Evolutionary conservation across 176 grass and related monocot species (phyloP).

Genomic region (Pharus latifolius): DNA sequence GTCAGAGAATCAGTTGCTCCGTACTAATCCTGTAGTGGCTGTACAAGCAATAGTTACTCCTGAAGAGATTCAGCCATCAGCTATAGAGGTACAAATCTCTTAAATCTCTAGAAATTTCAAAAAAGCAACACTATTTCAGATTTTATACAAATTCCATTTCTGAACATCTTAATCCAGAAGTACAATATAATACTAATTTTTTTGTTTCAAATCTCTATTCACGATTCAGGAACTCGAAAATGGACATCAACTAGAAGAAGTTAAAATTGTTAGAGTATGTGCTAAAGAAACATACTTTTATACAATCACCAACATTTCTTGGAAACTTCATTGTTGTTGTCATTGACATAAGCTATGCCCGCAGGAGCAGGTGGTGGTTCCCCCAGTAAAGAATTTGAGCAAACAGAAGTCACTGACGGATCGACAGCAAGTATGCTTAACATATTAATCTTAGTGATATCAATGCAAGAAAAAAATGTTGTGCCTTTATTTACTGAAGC

Average conservation of each 20-base stretch:
- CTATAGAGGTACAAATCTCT: slow-evolving; percentile 35
- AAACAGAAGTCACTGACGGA: slow-evolving; percentile 82
- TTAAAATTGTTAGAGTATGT: slow-evolving; percentile 26
- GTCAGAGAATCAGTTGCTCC: slow-evolving; percentile 53
- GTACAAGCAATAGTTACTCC: slow-evolving; percentile 21
- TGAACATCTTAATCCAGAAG: too few species aligned
- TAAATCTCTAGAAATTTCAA: background rate
- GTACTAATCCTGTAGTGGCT: slow-evolving; percentile 28
- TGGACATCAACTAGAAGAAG: slow-evolving; percentile 27
- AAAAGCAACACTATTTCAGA: background rate
- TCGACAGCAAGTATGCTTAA: slow-evolving; percentile 57
- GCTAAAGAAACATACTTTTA: slow-evolving; percentile 17
- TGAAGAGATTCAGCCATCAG: slow-evolving; percentile 34
- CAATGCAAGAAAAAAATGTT: background rate
- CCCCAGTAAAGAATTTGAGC: slow-evolving; percentile 49
- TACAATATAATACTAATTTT: slow-evolving; percentile 11
- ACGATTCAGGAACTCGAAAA: slow-evolving; percentile 45
- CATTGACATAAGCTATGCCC: slow-evolving; percentile 16
- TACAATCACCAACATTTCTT: background rate
- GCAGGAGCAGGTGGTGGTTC: slow-evolving; percentile 44
- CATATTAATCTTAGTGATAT: background rate
- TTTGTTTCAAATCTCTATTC: slow-evolving; percentile 4
- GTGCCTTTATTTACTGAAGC: background rate
- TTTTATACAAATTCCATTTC: too few species aligned
- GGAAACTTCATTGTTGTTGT: background rate